phyloP scores from a whole-genome alignment of 2,329 filamentous ascomycete species.

The Fusarium devonianum region DNA sequence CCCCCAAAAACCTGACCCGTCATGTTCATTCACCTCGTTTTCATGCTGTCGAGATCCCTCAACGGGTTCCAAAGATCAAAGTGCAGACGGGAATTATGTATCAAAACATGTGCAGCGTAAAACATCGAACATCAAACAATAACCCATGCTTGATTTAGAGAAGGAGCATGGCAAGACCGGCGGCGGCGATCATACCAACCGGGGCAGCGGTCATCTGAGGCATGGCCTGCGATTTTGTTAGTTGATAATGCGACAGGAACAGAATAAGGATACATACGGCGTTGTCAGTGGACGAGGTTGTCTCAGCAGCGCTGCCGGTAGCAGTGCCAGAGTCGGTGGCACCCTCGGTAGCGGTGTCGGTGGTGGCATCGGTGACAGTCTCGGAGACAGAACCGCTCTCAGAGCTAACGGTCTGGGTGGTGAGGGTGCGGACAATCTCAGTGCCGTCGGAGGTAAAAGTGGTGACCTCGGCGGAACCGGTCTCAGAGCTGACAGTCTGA shows the following conservation, averaged over 20 bases:
- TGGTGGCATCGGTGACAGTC: conserved; percentile 33
- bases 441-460: conserved; percentile 28
- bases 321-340: conserved; percentile 23
- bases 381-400: conserved; percentile 22
- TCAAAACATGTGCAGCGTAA: conserved; percentile 51
- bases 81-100: conserved; percentile 53
- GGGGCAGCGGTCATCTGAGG: conserved; percentile 56
- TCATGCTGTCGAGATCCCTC: conserved; percentile 36
- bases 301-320: conserved; percentile 22
- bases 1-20: conserved; percentile 43
- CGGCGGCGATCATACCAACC: conserved; percentile 56
- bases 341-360: conserved; percentile 15
- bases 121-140: conserved; percentile 37
- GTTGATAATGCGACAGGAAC: neutral
- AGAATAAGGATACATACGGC: conserved; percentile 42
- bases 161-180: conserved; percentile 57
- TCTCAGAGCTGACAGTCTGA: neutral
- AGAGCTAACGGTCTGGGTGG: conserved; percentile 27
- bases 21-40: conserved; percentile 42
- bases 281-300: conserved; percentile 35
- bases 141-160: conserved; percentile 49
- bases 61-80: conserved; percentile 41
- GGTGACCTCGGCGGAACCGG: conserved; percentile 12
- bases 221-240: conserved; percentile 36
- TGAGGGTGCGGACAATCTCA: conserved; percentile 29